phyloP scores from a whole-genome alignment of 2,329 filamentous ascomycete genomes.

The Colletotrichum australisinense region DNA sequence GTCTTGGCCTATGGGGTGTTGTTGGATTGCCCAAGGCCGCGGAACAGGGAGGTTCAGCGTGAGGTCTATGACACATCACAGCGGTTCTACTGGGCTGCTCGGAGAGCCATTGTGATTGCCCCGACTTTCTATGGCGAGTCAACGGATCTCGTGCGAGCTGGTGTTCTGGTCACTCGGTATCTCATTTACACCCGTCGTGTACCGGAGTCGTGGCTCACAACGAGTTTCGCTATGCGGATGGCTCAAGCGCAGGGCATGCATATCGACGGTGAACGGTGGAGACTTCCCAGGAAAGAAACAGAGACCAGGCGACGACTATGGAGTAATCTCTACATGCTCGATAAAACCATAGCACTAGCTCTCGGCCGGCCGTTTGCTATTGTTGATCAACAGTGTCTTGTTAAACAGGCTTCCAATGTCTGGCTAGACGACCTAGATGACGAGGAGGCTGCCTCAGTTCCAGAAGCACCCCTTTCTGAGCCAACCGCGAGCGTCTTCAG shows the following conservation, averaged over 20 bases:
- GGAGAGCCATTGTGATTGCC: constrained; percentile 52
- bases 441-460: constrained; percentile 41
- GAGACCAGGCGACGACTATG: constrained; percentile 52
- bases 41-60: constrained; percentile 47
- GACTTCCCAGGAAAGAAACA: constrained; percentile 47
- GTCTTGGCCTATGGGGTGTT: constrained; percentile 52
- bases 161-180: constrained; percentile 52
- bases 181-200: constrained; percentile 51
- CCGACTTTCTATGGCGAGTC: constrained; percentile 55
- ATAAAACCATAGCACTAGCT: constrained; percentile 52
- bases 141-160: constrained; percentile 52
- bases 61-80: constrained; percentile 51
- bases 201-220: constrained; percentile 53
- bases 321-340: constrained; percentile 52
- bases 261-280: constrained; percentile 53
- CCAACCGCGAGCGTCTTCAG: constrained; percentile 49
- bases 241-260: constrained; percentile 56
- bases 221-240: constrained; percentile 55
- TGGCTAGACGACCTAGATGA: constrained; percentile 50
- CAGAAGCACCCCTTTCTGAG: constrained; percentile 41
- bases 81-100: constrained; percentile 53
- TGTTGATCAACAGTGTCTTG: constrained; percentile 50
- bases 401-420: constrained; percentile 50
- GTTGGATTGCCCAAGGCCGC: constrained; percentile 46
- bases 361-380: constrained; percentile 53